Evolutionary conservation across 495 filamentous ascomycete species (phyloP), one percentile per base, ranked within the genome.

Genomic region (Hypoxylon fragiforme): DNA sequence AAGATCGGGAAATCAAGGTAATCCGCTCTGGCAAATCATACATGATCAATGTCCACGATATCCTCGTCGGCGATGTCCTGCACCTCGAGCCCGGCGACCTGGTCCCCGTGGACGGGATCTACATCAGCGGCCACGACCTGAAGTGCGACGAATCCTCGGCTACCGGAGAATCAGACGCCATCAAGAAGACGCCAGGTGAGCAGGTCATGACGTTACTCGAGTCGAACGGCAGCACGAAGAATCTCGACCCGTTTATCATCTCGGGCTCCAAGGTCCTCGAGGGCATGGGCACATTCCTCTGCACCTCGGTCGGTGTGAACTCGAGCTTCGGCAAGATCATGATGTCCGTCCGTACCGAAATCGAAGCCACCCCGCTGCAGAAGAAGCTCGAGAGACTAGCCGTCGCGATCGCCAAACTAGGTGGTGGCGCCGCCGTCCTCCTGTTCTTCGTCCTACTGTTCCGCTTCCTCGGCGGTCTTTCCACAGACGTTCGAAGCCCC

Each of bases 61-160:
- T 97, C 26, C 75, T 91, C 3, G 91, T 88, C 13, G 92, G 92
- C 30, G 92, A 96, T 64, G 79, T 97, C 14, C 77, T 95, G 54
- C 81, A 87, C 55, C 69, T 96, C 20, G 89, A 95, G 66, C 85
- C 90, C n/a, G 92, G 92, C 50, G 91, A 97, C 63, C 78, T 96
- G 64, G 80, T 96, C 48, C 87, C 88, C 0, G 88, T 87, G 0
- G 88, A 92, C 62, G 88, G 88, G n/a, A 78, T 92, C 43, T 81
- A 87, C 46, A 87, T 92, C 51, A 75, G 76, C 7, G 85, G 87
- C 7, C 83, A 90, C 64, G 83, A 86, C 64, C 63, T 91, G 39
- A 88, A 85, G 57, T 91, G 86, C 53, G 88, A 92, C 57, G 88
- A 92, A 68, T 89, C 87, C 31, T 88, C 85, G 2, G 81, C 84